Conservation (phyloP, 2,329 filamentous ascomycete genomes). For the Sporothrix brunneoviolacea region DNA sequence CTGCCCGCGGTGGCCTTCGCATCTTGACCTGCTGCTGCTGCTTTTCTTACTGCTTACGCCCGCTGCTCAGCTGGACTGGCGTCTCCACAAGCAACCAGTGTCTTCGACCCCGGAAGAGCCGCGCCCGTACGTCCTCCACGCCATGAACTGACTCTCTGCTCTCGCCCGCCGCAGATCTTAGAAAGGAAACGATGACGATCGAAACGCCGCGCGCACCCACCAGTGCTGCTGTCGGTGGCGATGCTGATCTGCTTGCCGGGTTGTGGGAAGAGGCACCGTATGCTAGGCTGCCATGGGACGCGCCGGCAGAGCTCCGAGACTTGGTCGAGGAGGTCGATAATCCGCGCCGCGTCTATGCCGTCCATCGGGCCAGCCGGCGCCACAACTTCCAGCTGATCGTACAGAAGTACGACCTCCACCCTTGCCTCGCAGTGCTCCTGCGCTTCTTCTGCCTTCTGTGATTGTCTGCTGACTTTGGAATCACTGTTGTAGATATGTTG, state of each 20-base stretch:
- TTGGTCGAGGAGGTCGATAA: constrained; percentile 54
- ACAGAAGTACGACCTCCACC: constrained; percentile 48
- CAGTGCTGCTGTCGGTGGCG: constrained; percentile 17
- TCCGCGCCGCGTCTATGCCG: constrained; percentile 53
- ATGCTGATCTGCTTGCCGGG: constrained; percentile 46
- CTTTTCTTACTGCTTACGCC: no score
- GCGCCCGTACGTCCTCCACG: neutral
- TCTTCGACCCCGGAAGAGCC: no score
- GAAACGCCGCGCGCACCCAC: constrained; percentile 29
- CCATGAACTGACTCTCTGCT: neutral
- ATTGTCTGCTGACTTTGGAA: constrained; percentile 16
- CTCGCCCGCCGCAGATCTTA: neutral
- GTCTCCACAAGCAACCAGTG: no score
- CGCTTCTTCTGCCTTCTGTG: neutral
- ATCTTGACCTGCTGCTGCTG: no score
- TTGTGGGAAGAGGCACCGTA: constrained; percentile 58
- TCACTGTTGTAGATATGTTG: constrained; percentile 55
- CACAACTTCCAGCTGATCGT: constrained; percentile 61
- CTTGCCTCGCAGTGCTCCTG: constrained; percentile 8
- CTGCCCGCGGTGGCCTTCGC: no score
- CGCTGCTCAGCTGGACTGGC: no score
- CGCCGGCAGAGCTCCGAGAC: constrained; percentile 50
- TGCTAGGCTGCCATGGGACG: constrained; percentile 52
- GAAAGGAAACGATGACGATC: constrained; percentile 36
- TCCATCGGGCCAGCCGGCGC: constrained; percentile 54